Evolutionary conservation across 2,329 filamentous ascomycete genomes (phyloP), one percentile per base, ranked within the genome.

Genomic region (Falciphora oryzae): DNA sequence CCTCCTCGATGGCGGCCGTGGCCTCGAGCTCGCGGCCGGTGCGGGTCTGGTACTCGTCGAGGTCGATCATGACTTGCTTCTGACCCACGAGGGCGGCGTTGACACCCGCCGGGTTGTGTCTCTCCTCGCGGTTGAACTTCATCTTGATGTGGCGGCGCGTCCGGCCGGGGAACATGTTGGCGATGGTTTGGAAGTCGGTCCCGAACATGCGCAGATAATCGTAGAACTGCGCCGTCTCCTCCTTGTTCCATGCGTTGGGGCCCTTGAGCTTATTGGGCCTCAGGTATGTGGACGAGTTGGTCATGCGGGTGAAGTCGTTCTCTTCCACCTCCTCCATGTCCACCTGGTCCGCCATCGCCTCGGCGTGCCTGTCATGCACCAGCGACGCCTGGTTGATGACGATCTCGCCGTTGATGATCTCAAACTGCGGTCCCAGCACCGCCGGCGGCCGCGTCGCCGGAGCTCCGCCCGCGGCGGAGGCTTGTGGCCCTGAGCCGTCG

Each of bases 121-220:
- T 82, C 76, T 95, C 91, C 76, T 95, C 92, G 66, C 89, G 87
- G 70, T 89, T 90, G 77, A 92, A 95, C 74, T 95, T 95, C 68
- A 89, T 83, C 78, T 94, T 94, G 76, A 95, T 83, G 73, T 91
- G 86, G 38, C 88, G 84, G 25, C 92, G 83, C 66, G 85, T 89
- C 71, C 89, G 87, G 67, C 85, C 83, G 1, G 87, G 85, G 71
- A 96, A 93, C 83, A 93, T 87, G 70, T 86, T 85, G 66, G 85
- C 83, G 70, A 96, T 93, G 76, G 91, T 91, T 73, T 89, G 84
- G 72, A 95, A 96, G 73, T 94, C 91, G 1, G 90, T 94, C 65
- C 92, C 92, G 71, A 92, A 93, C 82, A 89, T 90, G 65, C 81
- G 78, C 2, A 96, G 80, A 1, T 86, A 88, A 32, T 88, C 83